A percentile compares a stretch with the other conserved stretches of the same genome.
Conservation (phyloP, 2,329 filamentous ascomycete genomes). For the Taxawa tesnikishii region DNA sequence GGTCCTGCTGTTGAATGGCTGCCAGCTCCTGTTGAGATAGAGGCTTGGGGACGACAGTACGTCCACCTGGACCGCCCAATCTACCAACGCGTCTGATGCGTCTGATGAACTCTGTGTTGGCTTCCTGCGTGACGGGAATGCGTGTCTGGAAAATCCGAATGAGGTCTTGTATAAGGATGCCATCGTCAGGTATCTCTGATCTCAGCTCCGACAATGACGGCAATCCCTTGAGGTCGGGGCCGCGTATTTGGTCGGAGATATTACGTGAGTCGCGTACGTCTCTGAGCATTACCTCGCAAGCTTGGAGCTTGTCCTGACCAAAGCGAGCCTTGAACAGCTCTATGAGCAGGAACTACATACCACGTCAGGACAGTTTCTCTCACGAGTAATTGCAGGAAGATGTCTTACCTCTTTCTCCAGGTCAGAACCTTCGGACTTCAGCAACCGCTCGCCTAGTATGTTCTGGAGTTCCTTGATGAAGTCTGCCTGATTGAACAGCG, state of each 20-base stretch:
- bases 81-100: conserved; percentile 5
- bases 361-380: neutral
- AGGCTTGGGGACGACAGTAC: neutral
- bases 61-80: neutral
- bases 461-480: conserved; percentile 92
- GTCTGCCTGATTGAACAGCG: conserved; percentile 77
- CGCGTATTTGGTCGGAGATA: conserved; percentile 37
- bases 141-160: conserved; percentile 3
- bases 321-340: conserved; percentile 81
- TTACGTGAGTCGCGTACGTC: conserved; percentile 73
- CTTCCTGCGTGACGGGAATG: conserved; percentile 1
- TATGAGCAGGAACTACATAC: conserved; percentile 55
- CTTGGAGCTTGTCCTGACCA: conserved; percentile 73
- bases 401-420: conserved; percentile 56
- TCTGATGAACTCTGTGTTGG: conserved; percentile 2
- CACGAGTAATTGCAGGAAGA: neutral
- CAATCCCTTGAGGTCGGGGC: conserved; percentile 15
- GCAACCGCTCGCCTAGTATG: conserved; percentile 73
- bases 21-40: neutral
- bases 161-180: conserved; percentile 20
- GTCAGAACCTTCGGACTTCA: conserved; percentile 46
- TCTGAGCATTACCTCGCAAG: conserved; percentile 93
- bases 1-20: neutral
- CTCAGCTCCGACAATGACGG: conserved; percentile 19
- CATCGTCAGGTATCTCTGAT: conserved; percentile 21